Base-by-base conservation (phyloP, 1,139 yeast species). In the Lodderomyces margitis region DNA sequence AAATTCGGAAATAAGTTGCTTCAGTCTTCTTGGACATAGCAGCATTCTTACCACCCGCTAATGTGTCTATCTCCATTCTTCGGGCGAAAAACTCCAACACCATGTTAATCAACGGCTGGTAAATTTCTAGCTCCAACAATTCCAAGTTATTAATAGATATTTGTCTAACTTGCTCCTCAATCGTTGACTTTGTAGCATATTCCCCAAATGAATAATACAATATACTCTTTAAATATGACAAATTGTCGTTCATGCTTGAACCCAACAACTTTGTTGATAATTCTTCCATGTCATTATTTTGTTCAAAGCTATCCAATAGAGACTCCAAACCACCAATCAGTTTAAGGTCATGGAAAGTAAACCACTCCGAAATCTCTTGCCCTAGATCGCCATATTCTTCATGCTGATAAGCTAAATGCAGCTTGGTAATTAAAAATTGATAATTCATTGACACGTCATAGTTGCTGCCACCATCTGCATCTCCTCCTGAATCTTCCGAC, bases 341-440 rank as follows among this genome's bases (percentile, higher is more conserved):
- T 24, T 53, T 51, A 36, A 77, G 66, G 55, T 84, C 92, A 36
- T 68, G 60, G 34, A 56, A 55, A 5, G 77, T 67, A 52, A 84
- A 84, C 94, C 94, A 84, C 39, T 81, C 83, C 33, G 71, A 67
- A 16, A 83, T 47, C 49, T 83, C 88, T 4, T 62, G 59, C 10
- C 57, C 57, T 21, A 82, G 60, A 0, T 57, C 52, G 5, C 65
- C 67, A 20, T 56, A 53, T 44, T 80, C 84, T 10, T 55, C 42
- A 45, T 73, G 66, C 2, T 65, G 58, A 61, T 78, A 83, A 2
- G 71, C 62, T n/a, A 85, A 54, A 42, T 62, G 65, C 16, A 62
- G 59, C 42, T 65, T 65, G 21, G 65, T 65, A 15, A 64, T 53
- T 28, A 70, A 54, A 40, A 69, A 68, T 39, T 57, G 70, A 34